phyloP scores from a whole-genome alignment of 169 alveolate genomes.

The Eimeria tenella region DNA sequence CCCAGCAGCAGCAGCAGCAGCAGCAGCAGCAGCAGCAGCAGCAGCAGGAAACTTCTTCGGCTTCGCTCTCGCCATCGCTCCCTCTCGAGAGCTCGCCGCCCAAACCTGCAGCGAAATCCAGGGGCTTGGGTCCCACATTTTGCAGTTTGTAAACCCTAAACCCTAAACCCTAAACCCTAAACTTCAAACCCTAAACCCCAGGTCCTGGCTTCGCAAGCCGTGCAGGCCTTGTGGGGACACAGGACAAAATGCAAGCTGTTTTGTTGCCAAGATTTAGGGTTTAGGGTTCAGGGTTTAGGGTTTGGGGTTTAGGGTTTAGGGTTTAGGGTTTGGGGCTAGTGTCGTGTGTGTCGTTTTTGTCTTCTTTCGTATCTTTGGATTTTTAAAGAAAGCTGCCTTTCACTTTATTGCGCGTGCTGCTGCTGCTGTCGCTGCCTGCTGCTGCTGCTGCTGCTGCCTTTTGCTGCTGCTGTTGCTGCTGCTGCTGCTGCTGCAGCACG shows the following conservation, averaged over 20 bases:
- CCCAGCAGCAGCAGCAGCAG: neutral
- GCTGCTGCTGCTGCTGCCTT: neutral
- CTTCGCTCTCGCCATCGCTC: neutral
- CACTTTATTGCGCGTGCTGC: neutral
- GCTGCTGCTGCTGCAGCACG: neutral
- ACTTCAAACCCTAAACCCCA: neutral
- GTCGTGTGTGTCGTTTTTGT: neutral
- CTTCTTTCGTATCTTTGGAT: neutral
- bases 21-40: neutral
- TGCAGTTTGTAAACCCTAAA: neutral
- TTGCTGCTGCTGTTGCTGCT: neutral
- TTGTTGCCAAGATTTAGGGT: neutral
- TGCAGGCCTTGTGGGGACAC: too few species aligned
- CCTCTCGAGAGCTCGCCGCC: neutral
- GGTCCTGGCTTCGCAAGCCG: too few species aligned
- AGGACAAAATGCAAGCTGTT: too few species aligned
- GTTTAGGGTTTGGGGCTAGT: too few species aligned
- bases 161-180: too few species aligned
- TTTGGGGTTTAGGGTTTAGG: too few species aligned
- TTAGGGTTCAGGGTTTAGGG: too few species aligned
- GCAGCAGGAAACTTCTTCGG: neutral
- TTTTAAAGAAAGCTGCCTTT: neutral
- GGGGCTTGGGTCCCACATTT: neutral
- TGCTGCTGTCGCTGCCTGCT: neutral
- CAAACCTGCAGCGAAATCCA: neutral